Base-by-base conservation (phyloP, 2,329 filamentous ascomycete genomes). In the Capronia epimyces region DNA sequence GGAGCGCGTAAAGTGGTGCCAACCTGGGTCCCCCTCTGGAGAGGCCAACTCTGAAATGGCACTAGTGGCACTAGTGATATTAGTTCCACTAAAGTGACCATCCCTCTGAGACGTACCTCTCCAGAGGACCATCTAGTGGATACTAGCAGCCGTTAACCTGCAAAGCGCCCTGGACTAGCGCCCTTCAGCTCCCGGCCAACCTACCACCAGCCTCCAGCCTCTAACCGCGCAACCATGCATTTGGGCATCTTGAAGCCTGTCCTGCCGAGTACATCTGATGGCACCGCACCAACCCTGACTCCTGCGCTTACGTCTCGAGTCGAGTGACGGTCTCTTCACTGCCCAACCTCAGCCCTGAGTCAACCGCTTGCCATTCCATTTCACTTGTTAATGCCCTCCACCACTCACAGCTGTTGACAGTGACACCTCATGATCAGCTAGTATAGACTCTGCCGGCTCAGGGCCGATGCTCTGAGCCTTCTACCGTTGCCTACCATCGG, bases 381-480 rank as follows among this genome's bases (percentile, higher is more conserved):
- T 49, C 32, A 43, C 45, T 43, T 43, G 39, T 46, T 47, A 34
- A 24, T 36, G 4, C 34, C 32, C 25, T 32, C 34, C 37, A 29
- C 42, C 27, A 43, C 25, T 50, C 31, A 46, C 31, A 37, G 18
- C 27, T 36, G 8, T 31, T 31, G 6, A 6, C 39, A 27, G 41
- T 50, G 49, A 56, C 53, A 47, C 45, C 42, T 53, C 42, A 57
- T 57, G 55, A 21, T 46, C 52, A 50, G 55, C 52, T 57, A 42
- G 50, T 44, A 50, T 10, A 43, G 41, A 37, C 39, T 34, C 24
- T 37, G 16, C 29, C 43, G 55, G 55, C 55, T 57, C 55, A 50
- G 55, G 43, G 55, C 55, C 43, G 18, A 37, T 43, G 55, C 55
- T 55, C 52, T 57, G 55, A 50, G 55, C 55, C 55, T 45, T 32